Evolutionary conservation across 2,329 filamentous ascomycete genomes (phyloP), one percentile per base, ranked within the genome.

Genomic region (Neonectria hederae): DNA sequence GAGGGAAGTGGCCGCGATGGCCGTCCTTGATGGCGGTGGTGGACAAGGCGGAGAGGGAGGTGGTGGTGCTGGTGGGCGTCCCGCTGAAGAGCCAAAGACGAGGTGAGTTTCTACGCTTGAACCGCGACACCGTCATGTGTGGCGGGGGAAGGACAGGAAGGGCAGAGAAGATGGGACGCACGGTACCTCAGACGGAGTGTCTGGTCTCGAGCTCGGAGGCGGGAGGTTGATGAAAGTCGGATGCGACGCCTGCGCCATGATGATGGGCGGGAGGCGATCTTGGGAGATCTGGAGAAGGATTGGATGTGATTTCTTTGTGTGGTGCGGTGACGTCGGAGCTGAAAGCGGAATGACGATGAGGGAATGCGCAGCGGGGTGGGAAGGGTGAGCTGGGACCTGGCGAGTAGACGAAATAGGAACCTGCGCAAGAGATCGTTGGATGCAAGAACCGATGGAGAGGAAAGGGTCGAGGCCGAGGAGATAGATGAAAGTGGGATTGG

Each of bases 11-110:
- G 68, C 95, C 95, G 65, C 93, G 92, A 76, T 97, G 93, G 72
- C 95, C 95, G 77, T 98, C 95, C 80, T 97, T 97, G 84, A 97
- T 97, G 55, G 95, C 95, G 13, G 93, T 96, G 19, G 95, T 97
- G 17, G 93, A 97, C 52, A 98, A 87, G 43, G 94, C 90, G 26
- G 93, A 97, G 74, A 98, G 90, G 55, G 94, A 97, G 13, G 94
- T 97, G 4, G 93, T 97, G 43, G 92, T 91, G 70, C 93, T 97
- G 69, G 96, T 97, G 3, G 95, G 95, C 3, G 95, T 98, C 74
- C 95, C 94, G 69, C 93, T 97, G 68, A 59, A 69, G 54, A 62
- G 59, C 40, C 54, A 54, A 69, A 54, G 51, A 62, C 24, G 60
- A 65, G 51, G 64, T 62, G 60, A 66, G 61, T 57, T 55, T 28